These are phyloP conservation scores for Mucor irregularis DNA, from an alignment of 371 early-diverging fungal genomes.

Conservation along the genomic window DNA sequence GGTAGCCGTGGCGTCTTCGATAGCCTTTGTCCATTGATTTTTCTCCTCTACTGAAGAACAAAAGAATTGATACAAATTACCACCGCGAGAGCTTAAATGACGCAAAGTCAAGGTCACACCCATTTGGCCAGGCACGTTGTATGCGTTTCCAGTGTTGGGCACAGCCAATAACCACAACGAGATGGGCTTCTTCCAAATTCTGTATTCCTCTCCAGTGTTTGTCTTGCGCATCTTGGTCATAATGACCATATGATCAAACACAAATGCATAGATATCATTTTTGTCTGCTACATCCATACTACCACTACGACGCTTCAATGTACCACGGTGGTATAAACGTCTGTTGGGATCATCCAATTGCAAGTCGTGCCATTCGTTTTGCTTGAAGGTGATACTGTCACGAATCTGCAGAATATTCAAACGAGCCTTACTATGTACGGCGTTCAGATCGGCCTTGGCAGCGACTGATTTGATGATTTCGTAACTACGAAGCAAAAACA, in stretches of 20 bases:
- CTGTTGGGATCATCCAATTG: conserved; percentile 72
- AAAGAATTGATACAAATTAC: conserved; percentile 39
- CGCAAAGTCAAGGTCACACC: conserved; percentile 29
- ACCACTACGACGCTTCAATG: conserved; percentile 68
- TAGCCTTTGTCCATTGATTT: conserved; percentile 80
- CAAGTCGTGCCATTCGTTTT: conserved; percentile 63
- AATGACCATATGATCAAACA: conserved; percentile 88
- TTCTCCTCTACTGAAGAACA: conserved; percentile 73
- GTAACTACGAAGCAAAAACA: conserved; percentile 74
- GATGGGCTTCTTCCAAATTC: conserved; percentile 68
- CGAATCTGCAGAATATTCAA: conserved; percentile 36
- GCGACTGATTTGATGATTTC: conserved; percentile 50
- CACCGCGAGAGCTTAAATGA: conserved; percentile 44
- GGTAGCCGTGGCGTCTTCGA: conserved; percentile 73
- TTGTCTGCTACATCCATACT: conserved; percentile 68
- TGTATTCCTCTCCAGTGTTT: conserved; percentile 57
- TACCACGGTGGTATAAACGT: conserved; percentile 75
- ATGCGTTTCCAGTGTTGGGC: conserved; percentile 19
- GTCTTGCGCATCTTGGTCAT: conserved; percentile 71
- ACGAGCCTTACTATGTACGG: conserved; percentile 29
- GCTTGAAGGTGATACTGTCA: conserved; percentile 49
- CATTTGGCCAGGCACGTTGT: not conserved
- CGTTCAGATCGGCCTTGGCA: conserved; percentile 36
- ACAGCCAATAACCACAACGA: conserved; percentile 62
- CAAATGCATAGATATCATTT: conserved; percentile 74